phyloP scores from a whole-genome alignment of 371 early-diverging fungal genomes.

The Mortierella sp. region DNA sequence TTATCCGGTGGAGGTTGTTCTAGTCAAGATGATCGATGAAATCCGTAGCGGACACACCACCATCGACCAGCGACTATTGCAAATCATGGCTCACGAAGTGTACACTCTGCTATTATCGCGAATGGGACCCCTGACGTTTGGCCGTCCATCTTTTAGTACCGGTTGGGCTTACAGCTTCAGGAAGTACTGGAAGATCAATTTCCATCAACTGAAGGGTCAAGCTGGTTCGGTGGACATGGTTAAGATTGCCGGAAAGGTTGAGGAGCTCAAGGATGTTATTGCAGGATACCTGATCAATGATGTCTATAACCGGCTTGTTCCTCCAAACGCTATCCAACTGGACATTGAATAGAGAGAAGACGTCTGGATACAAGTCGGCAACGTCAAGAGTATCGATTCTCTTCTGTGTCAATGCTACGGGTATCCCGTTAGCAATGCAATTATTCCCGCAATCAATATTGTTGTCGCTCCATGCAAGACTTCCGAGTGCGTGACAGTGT shows the following conservation, averaged over 20 bases:
- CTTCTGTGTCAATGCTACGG: constrained; percentile 6
- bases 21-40: neutral
- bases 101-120: neutral
- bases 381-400: neutral
- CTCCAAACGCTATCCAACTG: neutral
- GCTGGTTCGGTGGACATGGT: constrained; percentile 1
- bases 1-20: constrained; percentile 1
- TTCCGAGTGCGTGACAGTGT: no score
- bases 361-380: neutral
- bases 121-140: neutral
- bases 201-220: constrained; percentile 1
- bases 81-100: neutral
- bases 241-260: neutral
- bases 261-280: neutral
- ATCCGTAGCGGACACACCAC: neutral
- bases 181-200: neutral
- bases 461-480: no score
- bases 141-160: neutral
- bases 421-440: no score
- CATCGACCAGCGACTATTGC: neutral
- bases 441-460: no score
- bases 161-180: neutral
- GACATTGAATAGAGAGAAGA: neutral
- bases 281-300: neutral
- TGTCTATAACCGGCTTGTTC: constrained; percentile 10